Base-by-base conservation (phyloP, 331 rosid species). In the Saraca asoca region DNA sequence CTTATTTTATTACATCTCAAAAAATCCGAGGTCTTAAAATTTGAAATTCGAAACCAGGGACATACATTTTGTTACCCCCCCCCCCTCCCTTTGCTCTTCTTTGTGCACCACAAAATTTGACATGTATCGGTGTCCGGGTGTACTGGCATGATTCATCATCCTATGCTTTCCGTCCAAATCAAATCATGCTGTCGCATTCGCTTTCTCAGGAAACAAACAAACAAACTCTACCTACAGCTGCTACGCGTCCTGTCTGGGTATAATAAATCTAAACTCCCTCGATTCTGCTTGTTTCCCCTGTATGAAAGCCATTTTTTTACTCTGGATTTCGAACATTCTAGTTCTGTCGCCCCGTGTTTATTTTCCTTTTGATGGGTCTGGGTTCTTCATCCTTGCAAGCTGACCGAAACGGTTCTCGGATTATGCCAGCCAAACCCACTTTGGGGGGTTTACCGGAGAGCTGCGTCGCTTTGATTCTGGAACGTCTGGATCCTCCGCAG, bases 391-490 rank as follows among this genome's bases (percentile, higher is more conserved):
- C 48, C 9, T 63, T 62, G 20, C 69, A 55, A 7, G 53, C 70
- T 8, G 69, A 59, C 69, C 76, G 15, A 24, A 59, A 11, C 16
- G 74, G 78, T 16, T 75, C 66, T 38, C 31, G 51, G 44, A 20
- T 72, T 33, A 41, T 48, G 64, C 66, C 63, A 15, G 19, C 82
- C 5, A 70, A 44, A 14, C 78, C 89, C 37, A 59, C 73, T n/a
- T 74, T 88, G 34, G 95, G 88, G 6, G 90, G 85, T 37, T 69
- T 88, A 46, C 91, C 91, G 15, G 95, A 88, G 81, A 64, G 83
- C 14, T 88, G 91, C 50, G 89, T 74, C n/a, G 95, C 89, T 52
- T 56, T 18, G 57, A 78, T 88, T 73, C 51, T 88, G 14, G 65
- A 69, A 0, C 68, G 78, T 33, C 64, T 88, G 88, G 87, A 75